Evolutionary conservation across 345 rosid genomes (phyloP), one percentile per base, ranked within the genome.

Genomic region (Populus alba): DNA sequence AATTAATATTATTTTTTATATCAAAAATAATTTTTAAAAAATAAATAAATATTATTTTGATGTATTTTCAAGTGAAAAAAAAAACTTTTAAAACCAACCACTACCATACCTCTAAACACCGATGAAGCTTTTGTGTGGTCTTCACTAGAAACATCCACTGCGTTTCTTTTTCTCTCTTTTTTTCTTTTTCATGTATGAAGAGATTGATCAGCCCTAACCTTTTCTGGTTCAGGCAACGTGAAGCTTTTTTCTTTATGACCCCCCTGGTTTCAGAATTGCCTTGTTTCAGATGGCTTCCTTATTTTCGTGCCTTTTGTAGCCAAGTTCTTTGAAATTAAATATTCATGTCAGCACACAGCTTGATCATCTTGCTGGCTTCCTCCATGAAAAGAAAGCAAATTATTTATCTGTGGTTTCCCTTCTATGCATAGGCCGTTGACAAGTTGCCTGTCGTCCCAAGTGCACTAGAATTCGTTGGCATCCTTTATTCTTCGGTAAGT

Each of bases 371-470:
- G 4, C 75, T 66, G 62, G 22, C 68, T 72, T 45, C 82, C 23
- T 70, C 59, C 17, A 39, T 70, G 41, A n/a, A 5, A 29, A 68
- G 49, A 72, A n/a, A 16, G 69, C 70, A 74, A 55, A 70, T 77
- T 69, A 71, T 29, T 38, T 41, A 75, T 38, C 7, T 31, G 10
- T 27, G 15, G 51, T 22, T 65, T 25, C 69, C 77, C 1, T 81
- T 35, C 22, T 72, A 6, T 81, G 20, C 49, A 80, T 77, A 91
- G 99, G 82, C 94, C 65, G 79, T 95, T 77, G 97, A 95, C 81
- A 95, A 89, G 83, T 77, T 92, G 82, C 98, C 97, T 4, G 51
- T 93, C n/a, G 53, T 93, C 75, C 94, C 99, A 6, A 83, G 80
- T 59, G 80, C 79, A 18, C 78, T 95, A 8, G 99, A 95, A 82